A percentile compares a stretch with the other conserved stretches of the same genome.
phyloP scores from a whole-genome alignment of 108 stramenopile species.

The Cylindrotheca fusiformis region DNA sequence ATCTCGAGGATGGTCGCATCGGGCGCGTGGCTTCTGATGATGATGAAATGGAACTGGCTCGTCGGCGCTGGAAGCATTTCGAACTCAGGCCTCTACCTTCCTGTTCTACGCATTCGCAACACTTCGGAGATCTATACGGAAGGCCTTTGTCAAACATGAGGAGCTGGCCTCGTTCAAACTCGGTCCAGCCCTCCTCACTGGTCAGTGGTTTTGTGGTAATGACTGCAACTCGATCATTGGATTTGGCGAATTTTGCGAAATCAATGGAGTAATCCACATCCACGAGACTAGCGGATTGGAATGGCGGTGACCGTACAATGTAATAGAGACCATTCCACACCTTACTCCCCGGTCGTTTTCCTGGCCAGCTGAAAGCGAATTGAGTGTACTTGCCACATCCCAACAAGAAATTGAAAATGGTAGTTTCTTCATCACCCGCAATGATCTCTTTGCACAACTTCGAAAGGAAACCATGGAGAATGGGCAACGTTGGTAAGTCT shows the following conservation, averaged over 20 bases:
- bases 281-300: slow-evolving; percentile 46
- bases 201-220: slow-evolving; percentile 90
- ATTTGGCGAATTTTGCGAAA: slow-evolving; percentile 52
- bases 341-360: slow-evolving; percentile 64
- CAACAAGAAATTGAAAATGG: slow-evolving; percentile 88
- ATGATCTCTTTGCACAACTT: slow-evolving; percentile 69
- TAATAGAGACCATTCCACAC: slow-evolving; percentile 92
- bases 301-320: slow-evolving; percentile 73
- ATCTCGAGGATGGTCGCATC: neutral
- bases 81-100: slow-evolving; percentile 31
- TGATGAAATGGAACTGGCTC: neutral
- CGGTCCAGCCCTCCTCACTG: slow-evolving; percentile 68
- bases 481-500: slow-evolving; percentile 71
- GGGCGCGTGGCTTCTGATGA: neutral
- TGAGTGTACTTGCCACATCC: slow-evolving; percentile 68
- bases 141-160: slow-evolving; percentile 72
- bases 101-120: slow-evolving; percentile 29
- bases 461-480: slow-evolving; percentile 67
- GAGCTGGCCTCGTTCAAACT: slow-evolving; percentile 70
- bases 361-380: slow-evolving; percentile 90
- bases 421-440: slow-evolving; percentile 44
- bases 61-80: slow-evolving; percentile 20
- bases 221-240: slow-evolving; percentile 80
- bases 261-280: slow-evolving; percentile 59
- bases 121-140: slow-evolving; percentile 33